These are phyloP conservation scores for Nicotiana noctiflora DNA, from an alignment of 257 asterid species.

Conservation along the genomic window DNA sequence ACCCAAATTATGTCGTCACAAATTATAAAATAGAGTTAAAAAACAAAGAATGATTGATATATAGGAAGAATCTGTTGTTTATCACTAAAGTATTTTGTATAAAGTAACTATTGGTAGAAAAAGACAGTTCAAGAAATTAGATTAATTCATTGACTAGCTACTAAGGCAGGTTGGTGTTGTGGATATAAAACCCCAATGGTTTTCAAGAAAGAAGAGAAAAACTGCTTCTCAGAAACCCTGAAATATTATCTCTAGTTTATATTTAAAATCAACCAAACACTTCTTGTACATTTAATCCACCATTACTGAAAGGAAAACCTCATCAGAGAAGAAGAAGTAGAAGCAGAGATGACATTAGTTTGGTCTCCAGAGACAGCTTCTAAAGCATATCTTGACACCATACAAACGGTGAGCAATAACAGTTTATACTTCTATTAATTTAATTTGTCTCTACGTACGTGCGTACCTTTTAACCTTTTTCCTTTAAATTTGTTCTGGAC, in stretches of 20 bases:
- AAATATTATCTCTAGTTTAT: background rate
- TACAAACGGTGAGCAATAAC: conserved; percentile 15
- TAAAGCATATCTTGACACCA: conserved; percentile 24
- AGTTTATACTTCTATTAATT: background rate
- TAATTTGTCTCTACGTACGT: background rate
- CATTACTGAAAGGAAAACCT: background rate
- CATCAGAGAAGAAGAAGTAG: background rate
- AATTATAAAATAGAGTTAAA: background rate
- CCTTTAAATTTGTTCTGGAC: background rate
- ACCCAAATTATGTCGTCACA: background rate
- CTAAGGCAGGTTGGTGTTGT: background rate
- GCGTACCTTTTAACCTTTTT: background rate
- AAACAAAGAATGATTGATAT: background rate
- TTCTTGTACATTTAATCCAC: background rate
- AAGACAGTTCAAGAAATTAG: background rate
- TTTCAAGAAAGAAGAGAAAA: background rate
- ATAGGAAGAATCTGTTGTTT: background rate
- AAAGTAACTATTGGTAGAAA: background rate
- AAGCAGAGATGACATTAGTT: conserved; percentile 23
- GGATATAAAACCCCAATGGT: background rate
- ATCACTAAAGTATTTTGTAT: background rate
- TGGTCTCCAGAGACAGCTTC: conserved; percentile 37
- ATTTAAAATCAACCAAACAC: background rate
- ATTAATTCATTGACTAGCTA: background rate
- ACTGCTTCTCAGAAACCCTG: background rate